phyloP scores from a whole-genome alignment of 441 rosid genomes.

The Croton laevigatus region DNA sequence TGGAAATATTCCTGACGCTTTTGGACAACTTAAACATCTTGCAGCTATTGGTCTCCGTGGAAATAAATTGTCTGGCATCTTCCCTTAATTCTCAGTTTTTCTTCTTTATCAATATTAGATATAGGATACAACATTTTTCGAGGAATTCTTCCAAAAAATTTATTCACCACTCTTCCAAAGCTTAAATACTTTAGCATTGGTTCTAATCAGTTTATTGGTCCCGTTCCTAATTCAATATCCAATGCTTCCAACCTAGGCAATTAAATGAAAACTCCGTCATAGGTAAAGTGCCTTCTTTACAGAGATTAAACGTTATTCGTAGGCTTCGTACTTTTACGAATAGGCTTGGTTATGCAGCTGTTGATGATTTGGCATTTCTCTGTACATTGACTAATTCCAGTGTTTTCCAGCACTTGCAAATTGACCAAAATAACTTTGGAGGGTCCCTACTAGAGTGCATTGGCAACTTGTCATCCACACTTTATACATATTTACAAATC shows the following conservation, averaged over 20 bases:
- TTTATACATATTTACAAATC: background rate
- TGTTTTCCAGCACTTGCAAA: background rate
- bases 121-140: background rate
- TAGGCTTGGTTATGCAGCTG: slow-evolving; percentile 20
- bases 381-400: slow-evolving; percentile 25
- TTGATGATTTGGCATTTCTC: slow-evolving; percentile 23
- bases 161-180: slow-evolving; percentile 2
- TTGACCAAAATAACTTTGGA: background rate
- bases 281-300: slow-evolving; percentile 20
- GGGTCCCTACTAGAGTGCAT: slow-evolving; percentile 27
- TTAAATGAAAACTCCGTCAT: slow-evolving; percentile 15
- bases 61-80: slow-evolving; percentile 18
- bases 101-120: background rate
- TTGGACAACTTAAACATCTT: background rate
- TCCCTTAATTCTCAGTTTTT: slow-evolving; percentile 19
- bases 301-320: background rate
- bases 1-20: slow-evolving; percentile 24
- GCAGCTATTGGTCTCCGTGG: background rate
- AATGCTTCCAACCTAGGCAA: slow-evolving; percentile 9
- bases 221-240: slow-evolving; percentile 15
- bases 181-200: background rate
- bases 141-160: slow-evolving; percentile 5
- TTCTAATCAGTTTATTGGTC: slow-evolving; percentile 13
- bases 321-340: background rate
- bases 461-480: slow-evolving; percentile 19